Percentiles rank a stretch among this genome's conserved stretches.
Evolutionary conservation across 495 filamentous ascomycete species (phyloP).

Genomic region (Tuber microsphaerosporum): DNA sequence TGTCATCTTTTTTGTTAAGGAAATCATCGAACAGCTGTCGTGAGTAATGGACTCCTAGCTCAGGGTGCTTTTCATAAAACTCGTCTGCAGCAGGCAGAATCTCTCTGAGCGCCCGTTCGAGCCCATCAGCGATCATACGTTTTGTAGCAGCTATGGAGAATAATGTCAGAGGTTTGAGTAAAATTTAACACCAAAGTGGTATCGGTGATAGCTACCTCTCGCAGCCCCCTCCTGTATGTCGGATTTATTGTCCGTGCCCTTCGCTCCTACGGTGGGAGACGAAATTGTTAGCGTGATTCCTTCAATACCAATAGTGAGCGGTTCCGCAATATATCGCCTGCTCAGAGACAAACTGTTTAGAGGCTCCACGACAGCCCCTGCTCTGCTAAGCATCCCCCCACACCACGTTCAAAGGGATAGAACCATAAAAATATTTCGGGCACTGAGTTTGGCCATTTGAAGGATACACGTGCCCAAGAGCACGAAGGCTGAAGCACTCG

Average conservation of each 20-base stretch:
- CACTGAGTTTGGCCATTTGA: not conserved
- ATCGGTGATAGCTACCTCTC: not conserved
- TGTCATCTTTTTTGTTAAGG: not conserved
- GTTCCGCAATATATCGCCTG: not conserved
- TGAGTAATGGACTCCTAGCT: not conserved
- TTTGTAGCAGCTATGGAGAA: not conserved
- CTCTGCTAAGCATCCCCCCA: not conserved
- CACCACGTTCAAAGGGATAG: not conserved
- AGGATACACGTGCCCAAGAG: not conserved
- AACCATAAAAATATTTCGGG: not conserved
- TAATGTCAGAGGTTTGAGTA: not conserved
- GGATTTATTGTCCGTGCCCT: not conserved
- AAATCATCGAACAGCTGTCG: not conserved
- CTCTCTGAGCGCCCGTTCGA: not conserved
- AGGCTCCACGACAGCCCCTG: not conserved
- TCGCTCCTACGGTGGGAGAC: not conserved
- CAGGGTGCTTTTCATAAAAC: not conserved
- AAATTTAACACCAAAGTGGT: not conserved
- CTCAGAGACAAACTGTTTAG: not conserved
- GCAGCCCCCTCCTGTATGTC: not conserved
- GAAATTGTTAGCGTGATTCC: not conserved
- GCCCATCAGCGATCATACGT: not conserved
- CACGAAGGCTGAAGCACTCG: not conserved
- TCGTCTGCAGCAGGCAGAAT: not conserved
- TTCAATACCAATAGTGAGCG: not conserved